phyloP scores from a whole-genome alignment of 2,329 filamentous ascomycete genomes.

The Fusarium bulbicola region DNA sequence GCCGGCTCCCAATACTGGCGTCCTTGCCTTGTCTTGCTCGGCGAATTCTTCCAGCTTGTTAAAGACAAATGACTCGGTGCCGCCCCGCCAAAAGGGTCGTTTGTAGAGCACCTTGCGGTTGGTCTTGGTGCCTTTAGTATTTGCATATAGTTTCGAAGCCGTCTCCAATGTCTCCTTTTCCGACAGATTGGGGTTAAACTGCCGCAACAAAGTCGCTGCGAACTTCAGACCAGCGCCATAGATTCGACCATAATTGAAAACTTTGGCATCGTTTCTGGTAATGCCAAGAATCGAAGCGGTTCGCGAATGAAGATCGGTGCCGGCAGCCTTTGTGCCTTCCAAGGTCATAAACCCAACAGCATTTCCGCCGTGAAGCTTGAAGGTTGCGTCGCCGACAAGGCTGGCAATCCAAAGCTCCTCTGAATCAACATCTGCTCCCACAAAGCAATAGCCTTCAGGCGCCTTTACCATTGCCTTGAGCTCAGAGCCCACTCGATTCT shows the following conservation, averaged over 20 bases:
- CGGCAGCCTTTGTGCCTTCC: conserved; percentile 92
- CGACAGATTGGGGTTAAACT: conserved; percentile 88
- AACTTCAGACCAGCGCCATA: conserved; percentile 98
- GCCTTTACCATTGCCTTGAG: conserved; percentile 97
- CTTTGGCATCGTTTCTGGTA: conserved; percentile 92
- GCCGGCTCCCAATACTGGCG: conserved; percentile 90
- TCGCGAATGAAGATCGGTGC: conserved; percentile 93
- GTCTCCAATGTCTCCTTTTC: conserved; percentile 81
- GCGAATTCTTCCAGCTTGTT: conserved; percentile 98
- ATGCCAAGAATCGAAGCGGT: conserved; percentile 94
- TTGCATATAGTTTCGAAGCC: conserved; percentile 82
- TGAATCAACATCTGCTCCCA: conserved; percentile 96
- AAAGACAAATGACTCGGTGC: conserved; percentile 97
- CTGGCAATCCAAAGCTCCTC: conserved; percentile 99
- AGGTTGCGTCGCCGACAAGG: conserved; percentile 91
- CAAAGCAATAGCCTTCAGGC: conserved; percentile 89
- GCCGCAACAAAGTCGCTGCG: conserved; percentile 85
- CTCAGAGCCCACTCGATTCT: conserved; percentile 94
- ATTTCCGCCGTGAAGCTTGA: conserved; percentile 94
- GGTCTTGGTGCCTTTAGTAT: conserved; percentile 91
- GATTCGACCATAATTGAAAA: conserved; percentile 99
- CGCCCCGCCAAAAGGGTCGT: conserved; percentile 89
- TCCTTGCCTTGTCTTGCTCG: conserved; percentile 89
- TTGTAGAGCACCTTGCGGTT: conserved; percentile 76
- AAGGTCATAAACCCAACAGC: conserved; percentile 99